Conservation (phyloP, 352 stramenopile genomes). For the Phytophthora sojae region DNA sequence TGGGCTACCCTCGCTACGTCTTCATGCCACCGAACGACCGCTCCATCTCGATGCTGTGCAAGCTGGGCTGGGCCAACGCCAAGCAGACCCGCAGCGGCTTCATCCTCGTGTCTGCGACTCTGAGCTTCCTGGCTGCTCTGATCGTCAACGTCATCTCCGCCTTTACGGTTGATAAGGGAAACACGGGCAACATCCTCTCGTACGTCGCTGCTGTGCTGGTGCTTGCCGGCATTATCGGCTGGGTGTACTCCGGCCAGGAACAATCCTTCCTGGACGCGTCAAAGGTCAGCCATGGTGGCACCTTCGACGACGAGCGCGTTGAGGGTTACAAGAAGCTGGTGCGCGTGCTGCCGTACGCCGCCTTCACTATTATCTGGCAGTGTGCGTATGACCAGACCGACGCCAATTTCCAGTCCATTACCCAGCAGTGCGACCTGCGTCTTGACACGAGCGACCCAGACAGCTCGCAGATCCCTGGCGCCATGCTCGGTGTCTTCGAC, state of each 20-base stretch:
- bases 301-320: constrained; percentile 44
- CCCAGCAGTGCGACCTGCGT: constrained; percentile 64
- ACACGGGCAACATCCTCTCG: constrained; percentile 42
- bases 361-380: constrained; percentile 66
- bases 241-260: constrained; percentile 50
- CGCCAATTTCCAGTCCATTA: constrained; percentile 71
- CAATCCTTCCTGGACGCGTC: constrained; percentile 49
- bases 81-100: constrained; percentile 33
- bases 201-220: constrained; percentile 43
- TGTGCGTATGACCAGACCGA: constrained; percentile 63
- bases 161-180: constrained; percentile 38
- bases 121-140: constrained; percentile 39
- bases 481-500: constrained; percentile 53
- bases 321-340: constrained; percentile 61
- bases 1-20: constrained; percentile 56
- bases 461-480: constrained; percentile 50
- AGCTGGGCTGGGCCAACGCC: constrained; percentile 34
- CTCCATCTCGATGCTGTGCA: constrained; percentile 54
- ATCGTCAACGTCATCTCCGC: constrained; percentile 55
- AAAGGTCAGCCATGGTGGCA: constrained; percentile 45
- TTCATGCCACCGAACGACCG: constrained; percentile 42
- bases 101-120: constrained; percentile 34
- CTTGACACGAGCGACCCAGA: constrained; percentile 31
- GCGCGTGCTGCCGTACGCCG: constrained; percentile 52
- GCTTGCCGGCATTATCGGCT: constrained; percentile 44